A percentile compares a stretch with the other conserved stretches of the same genome.
phyloP scores from a whole-genome alignment of 768 basidiomycete species.

The Boletus subparvulus region DNA sequence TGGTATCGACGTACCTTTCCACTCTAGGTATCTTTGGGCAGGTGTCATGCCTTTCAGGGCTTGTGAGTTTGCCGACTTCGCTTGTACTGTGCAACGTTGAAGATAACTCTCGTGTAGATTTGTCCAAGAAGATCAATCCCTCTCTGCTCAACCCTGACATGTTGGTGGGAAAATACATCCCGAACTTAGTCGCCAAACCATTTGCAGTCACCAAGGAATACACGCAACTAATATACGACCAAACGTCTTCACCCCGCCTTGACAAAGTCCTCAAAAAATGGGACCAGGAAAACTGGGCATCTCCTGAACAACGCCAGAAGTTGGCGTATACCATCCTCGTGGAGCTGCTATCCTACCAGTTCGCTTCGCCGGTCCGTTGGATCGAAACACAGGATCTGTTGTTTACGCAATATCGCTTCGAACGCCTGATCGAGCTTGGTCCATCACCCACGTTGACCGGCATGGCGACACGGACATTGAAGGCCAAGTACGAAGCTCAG shows the following conservation, averaged over 20 bases:
- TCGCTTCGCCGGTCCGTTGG: constrained; percentile 98
- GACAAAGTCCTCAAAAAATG: constrained; percentile 93
- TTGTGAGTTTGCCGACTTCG: constrained; percentile 53
- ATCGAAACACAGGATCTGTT: constrained; percentile 98
- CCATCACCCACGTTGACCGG: constrained; percentile 96
- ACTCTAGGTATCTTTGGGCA: constrained; percentile 98
- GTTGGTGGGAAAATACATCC: constrained; percentile 93
- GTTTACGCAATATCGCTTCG: constrained; percentile 83
- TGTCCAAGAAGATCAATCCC: constrained; percentile 97
- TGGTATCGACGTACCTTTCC: constrained; percentile 99
- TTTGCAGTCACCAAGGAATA: constrained; percentile 85
- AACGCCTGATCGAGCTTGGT: constrained; percentile 93
- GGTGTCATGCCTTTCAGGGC: constrained; percentile 97
- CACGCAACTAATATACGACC: constrained; percentile 93
- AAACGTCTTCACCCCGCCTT: constrained; percentile 92
- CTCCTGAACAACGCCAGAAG: constrained; percentile 80
- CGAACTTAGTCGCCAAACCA: constrained; percentile 89
- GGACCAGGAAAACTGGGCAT: constrained; percentile 89
- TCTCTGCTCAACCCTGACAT: constrained; percentile 91
- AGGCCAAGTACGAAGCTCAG: constrained; percentile 88
- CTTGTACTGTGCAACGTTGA: constrained; percentile 1
- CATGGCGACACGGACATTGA: constrained; percentile 87
- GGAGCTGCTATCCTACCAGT: constrained; percentile 96
- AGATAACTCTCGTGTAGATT: constrained; percentile 47
- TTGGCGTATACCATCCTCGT: constrained; percentile 96